Evolutionary conservation across 1,139 yeast species (phyloP), one percentile per base, ranked within the genome.

Genomic region (Debaryomycetaceae sp.): DNA sequence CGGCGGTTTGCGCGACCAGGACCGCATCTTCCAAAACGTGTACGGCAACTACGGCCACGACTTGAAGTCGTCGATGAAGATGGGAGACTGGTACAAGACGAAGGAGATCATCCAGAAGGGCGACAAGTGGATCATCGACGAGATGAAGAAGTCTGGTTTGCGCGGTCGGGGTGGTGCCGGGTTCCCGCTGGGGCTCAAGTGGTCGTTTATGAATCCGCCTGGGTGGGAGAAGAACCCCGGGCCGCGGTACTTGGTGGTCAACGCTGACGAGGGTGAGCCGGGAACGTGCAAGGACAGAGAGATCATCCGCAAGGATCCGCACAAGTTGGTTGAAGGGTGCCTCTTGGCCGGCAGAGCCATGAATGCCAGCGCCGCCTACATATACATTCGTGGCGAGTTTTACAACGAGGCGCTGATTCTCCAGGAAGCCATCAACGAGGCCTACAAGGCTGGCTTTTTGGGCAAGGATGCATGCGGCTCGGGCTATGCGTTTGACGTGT

Each of bases 121-220:
- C 32, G 89, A 84, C 56, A 75, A 75, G 40, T 84, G 95, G 95
- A 83, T 83, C 53, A 83, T 83, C 49, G 84, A 80, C 49, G 93
- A 84, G 59, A 78, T 83, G 68, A 84, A 84, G 58, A 75, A 78
- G 51, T 79, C 89, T 7, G 94, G 94, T 13, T 69, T 84, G 44
- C 77, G 95, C 58, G 95, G 95, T 36, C 78, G 95, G 62, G 95
- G 95, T 39, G 95, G 95, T 49, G 95, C 95, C 27, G 95, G 95
- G 16, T 84, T 84, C 69, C 95, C 95, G 31, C 77, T 88, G 16
- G 95, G 95, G 29, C 71, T 84, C 50, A 84, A 84, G 60, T 84
- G 93, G 93, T 82, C 93, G 13, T 84, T 84, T 53, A 84, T 84
- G 95, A 84, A 84, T 61, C 95, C 95, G 32, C 95, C 95, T 31